Conservation (phyloP, 768 basidiomycete genomes). For the Paxillus rubicundulus region DNA sequence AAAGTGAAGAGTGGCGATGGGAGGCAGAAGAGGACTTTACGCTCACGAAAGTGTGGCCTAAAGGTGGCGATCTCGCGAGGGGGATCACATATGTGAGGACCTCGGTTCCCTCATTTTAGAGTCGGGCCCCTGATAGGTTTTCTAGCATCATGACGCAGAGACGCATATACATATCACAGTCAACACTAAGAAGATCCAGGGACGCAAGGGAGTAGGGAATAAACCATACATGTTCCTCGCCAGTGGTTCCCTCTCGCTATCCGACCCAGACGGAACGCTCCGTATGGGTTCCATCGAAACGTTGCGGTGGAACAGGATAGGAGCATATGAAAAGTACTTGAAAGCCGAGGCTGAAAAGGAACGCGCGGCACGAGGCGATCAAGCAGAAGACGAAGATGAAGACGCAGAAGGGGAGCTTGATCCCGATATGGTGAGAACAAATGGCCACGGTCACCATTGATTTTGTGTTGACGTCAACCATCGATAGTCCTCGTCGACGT, state of each 20-base stretch:
- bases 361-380: conserved; percentile 13
- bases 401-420: conserved; percentile 28
- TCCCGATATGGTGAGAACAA: conserved; percentile 23
- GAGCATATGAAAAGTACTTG: conserved; percentile 26
- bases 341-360: conserved; percentile 29
- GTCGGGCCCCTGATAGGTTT: not conserved
- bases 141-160: conserved; percentile 51
- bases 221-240: conserved; percentile 60
- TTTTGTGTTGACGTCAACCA: not conserved
- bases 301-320: conserved; percentile 30
- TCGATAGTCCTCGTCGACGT: conserved; percentile 25
- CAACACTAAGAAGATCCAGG: conserved; percentile 49
- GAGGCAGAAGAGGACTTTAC: conserved; percentile 67
- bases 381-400: conserved; percentile 19
- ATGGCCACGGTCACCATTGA: not conserved
- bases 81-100: conserved; percentile 64
- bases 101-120: not conserved
- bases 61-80: conserved; percentile 37
- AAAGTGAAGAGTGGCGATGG: conserved; percentile 59
- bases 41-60: conserved; percentile 56
- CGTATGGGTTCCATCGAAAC: conserved; percentile 24
- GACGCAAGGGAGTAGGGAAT: conserved; percentile 58
- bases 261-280: conserved; percentile 20
- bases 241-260: conserved; percentile 36
- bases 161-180: conserved; percentile 63